Evolutionary conservation across 2,329 filamentous ascomycete genomes (phyloP).

Genomic region (Dactylellina cionopaga): DNA sequence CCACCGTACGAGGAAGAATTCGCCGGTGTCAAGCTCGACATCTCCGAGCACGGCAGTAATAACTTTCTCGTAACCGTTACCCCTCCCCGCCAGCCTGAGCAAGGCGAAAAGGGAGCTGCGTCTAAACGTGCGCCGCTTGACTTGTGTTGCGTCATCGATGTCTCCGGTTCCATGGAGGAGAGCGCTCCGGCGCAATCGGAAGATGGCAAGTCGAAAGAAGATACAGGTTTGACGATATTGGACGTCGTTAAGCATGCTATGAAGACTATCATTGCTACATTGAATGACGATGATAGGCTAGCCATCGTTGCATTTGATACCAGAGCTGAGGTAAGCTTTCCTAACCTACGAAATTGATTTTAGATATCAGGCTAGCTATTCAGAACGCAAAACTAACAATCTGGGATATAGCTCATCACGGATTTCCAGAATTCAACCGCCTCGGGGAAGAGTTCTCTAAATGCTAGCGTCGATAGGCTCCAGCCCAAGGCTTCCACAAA

Average conservation of each 20-base stretch:
- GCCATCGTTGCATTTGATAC: constrained; percentile 69
- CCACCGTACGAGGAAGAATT: constrained; percentile 46
- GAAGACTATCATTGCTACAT: constrained; percentile 68
- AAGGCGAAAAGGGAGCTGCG: constrained; percentile 20
- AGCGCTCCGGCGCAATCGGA: constrained; percentile 64
- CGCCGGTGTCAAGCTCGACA: constrained; percentile 33
- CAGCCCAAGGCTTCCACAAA: constrained; percentile 64
- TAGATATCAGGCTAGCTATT: not conserved
- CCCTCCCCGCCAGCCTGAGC: constrained; percentile 37
- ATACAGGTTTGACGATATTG: constrained; percentile 67
- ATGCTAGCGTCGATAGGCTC: constrained; percentile 64
- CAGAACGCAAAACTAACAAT: not conserved
- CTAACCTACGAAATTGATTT: constrained; percentile 9
- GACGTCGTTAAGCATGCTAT: constrained; percentile 72
- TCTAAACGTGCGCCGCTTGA: constrained; percentile 59
- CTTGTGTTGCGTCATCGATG: constrained; percentile 71
- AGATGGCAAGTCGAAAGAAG: constrained; percentile 60
- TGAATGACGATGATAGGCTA: constrained; percentile 67
- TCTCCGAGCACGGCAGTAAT: constrained; percentile 38
- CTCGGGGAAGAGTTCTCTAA: constrained; percentile 63
- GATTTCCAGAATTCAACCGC: constrained; percentile 64
- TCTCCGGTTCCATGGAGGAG: constrained; percentile 68
- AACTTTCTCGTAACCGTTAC: constrained; percentile 42
- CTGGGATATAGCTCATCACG: constrained; percentile 60
- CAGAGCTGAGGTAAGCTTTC: constrained; percentile 59